Percentiles rank a stretch among this genome's conserved stretches.
Conservation (phyloP, 2,329 filamentous ascomycete genomes). For the Penicillium olsonii region DNA sequence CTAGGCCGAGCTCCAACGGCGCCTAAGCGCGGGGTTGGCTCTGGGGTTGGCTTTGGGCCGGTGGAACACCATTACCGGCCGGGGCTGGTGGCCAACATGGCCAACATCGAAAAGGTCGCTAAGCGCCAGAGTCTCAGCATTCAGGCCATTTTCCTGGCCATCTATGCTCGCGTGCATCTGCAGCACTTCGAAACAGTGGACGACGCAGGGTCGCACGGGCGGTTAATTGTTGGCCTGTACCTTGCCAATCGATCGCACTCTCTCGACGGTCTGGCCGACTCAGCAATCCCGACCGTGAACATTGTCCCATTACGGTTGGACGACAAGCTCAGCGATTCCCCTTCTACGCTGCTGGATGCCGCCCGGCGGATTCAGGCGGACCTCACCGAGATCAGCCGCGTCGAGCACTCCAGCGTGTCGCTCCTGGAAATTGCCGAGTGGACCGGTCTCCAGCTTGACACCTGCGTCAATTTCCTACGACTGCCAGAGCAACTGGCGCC, state of each 20-base stretch:
- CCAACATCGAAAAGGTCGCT: slow-evolving; percentile 45
- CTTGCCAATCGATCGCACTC: slow-evolving; percentile 71
- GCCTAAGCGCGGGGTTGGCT: slow-evolving; percentile 8
- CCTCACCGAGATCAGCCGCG: slow-evolving; percentile 60
- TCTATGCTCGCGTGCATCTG: slow-evolving; percentile 60
- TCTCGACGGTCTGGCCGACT: slow-evolving; percentile 51
- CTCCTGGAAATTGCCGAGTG: slow-evolving; percentile 72
- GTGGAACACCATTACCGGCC: slow-evolving; percentile 49
- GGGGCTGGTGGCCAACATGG: slow-evolving; percentile 46
- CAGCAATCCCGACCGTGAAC: slow-evolving; percentile 72
- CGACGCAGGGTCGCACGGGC: slow-evolving; percentile 8
- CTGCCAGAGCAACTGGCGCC: slow-evolving; percentile 43
- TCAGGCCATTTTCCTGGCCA: slow-evolving; percentile 75
- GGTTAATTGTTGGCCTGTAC: slow-evolving; percentile 75
- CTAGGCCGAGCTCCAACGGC: slow-evolving; percentile 23
- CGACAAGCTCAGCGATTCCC: slow-evolving; percentile 20
- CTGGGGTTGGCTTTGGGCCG: slow-evolving; percentile 15
- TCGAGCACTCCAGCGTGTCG: slow-evolving; percentile 59
- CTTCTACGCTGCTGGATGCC: slow-evolving; percentile 45
- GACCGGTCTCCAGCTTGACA: slow-evolving; percentile 71
- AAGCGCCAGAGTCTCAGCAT: slow-evolving; percentile 61
- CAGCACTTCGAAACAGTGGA: slow-evolving; percentile 18
- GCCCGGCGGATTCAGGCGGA: slow-evolving; percentile 69
- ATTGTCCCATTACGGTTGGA: slow-evolving; percentile 70
- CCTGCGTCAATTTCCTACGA: slow-evolving; percentile 79